Base-by-base conservation (phyloP, 768 basidiomycete genomes). In the Fibroporia radiculosa region DNA sequence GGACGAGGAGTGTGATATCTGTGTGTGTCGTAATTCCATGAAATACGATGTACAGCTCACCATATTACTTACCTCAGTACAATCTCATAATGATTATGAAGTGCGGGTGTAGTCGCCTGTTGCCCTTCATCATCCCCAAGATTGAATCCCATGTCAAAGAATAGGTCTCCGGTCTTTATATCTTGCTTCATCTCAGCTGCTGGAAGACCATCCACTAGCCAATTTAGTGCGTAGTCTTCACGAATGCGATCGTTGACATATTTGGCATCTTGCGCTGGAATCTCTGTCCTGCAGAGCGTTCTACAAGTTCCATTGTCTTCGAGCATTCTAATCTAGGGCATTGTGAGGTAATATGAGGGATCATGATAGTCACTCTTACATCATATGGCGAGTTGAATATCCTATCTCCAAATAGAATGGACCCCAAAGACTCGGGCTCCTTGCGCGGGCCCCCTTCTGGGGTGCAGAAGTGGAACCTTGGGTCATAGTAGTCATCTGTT, bases 361-460 rank as follows among this genome's bases (percentile, higher is more conserved):
- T 32, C 13, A 23, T 20, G 19, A 48, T n/a, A 14, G 16, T 29
- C 18, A 18, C 34, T 67, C 82, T 44, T 49, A 91, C 87, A 52
- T 93, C 77, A 58, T 91, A 97, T 2, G 84, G 87, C 3, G 90
- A 90, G 57, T 84, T 81, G 63, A 92, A 89, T 54, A 98, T 91
- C 51, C 95, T 75, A 69, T 97, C 95, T 13, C 95, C 95, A 53
- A 96, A 96, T n/a, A 98, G 68, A 55, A 97, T 93, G 14, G 89
- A 89, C 5, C 95, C 95, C 22, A 97, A 68, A 1, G 82, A 84
- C 62, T 93, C 93, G 3, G 90, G 84, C 58, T 82, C 81, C 54
- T 77, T 77, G 58, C 77, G 63, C 18, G 80, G 73, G 8, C 90
- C 93, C 16, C 68, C 82, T 32, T 72, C 65, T 20, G 95, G 95